Evolutionary conservation across 2,329 filamentous ascomycete species (phyloP).

Genomic region (Stagonosporopsis cucurbitacearum): DNA sequence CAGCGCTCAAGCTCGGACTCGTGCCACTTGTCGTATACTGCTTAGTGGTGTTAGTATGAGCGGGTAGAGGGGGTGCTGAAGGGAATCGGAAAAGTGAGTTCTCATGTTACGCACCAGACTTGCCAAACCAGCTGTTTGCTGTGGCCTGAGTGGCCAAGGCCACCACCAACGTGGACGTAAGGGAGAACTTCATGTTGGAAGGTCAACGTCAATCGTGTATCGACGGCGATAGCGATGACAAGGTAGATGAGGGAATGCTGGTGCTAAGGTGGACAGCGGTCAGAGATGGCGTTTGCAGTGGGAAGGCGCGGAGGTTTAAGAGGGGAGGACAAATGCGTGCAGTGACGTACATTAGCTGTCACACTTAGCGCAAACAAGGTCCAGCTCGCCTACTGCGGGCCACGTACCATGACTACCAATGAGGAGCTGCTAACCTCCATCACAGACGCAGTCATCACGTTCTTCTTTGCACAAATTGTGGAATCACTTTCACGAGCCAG

Average conservation of each 20-base stretch:
- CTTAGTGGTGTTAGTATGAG: slow-evolving; percentile 31
- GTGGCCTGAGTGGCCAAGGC: slow-evolving; percentile 74
- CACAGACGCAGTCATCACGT: slow-evolving; percentile 22
- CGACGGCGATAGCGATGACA: slow-evolving; percentile 29
- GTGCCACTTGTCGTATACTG: slow-evolving; percentile 99
- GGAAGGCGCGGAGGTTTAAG: slow-evolving; percentile 30
- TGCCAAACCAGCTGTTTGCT: slow-evolving; percentile 85
- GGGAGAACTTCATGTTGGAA: slow-evolving; percentile 74
- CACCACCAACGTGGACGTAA: slow-evolving; percentile 72
- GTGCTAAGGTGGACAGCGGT: slow-evolving; percentile 14
- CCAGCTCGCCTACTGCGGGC: slow-evolving; percentile 19
- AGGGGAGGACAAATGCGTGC: slow-evolving; percentile 34
- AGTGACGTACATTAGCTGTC: slow-evolving; percentile 38
- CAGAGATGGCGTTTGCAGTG: slow-evolving; percentile 12
- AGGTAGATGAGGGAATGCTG: slow-evolving; percentile 23
- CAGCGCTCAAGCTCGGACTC: slow-evolving; percentile 96
- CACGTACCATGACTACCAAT: slow-evolving; percentile 26
- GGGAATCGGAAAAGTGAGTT: slow-evolving; percentile 10
- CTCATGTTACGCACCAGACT: slow-evolving; percentile 70
- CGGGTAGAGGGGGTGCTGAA: not conserved
- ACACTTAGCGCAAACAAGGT: slow-evolving; percentile 26
- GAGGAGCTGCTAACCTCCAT: slow-evolving; percentile 18
- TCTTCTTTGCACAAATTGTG: slow-evolving; percentile 29
- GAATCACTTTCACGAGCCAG: slow-evolving; percentile 26
- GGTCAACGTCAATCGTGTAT: slow-evolving; percentile 22